Conservation (phyloP, 352 stramenopile species). For the Phytophthora tubulina region DNA sequence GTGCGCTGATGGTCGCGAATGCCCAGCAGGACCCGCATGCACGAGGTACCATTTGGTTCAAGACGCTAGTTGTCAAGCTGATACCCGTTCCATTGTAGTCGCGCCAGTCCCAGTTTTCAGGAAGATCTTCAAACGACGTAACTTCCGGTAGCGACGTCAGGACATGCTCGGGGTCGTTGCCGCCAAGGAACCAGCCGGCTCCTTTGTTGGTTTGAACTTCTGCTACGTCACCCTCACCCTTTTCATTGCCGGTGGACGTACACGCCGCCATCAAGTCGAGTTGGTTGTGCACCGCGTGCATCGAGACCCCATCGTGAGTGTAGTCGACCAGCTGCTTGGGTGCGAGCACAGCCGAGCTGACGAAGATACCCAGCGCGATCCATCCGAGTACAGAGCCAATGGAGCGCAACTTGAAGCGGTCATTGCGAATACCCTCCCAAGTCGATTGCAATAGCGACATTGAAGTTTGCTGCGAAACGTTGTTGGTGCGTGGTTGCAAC, state of each 20-base stretch:
- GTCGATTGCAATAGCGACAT: constrained; percentile 22
- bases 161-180: constrained; percentile 68
- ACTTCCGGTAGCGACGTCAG: constrained; percentile 53
- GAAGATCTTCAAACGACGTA: constrained; percentile 67
- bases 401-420: constrained; percentile 51
- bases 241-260: constrained; percentile 26
- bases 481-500: constrained; percentile 39
- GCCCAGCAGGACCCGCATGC: constrained; percentile 85
- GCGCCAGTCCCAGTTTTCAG: constrained; percentile 80
- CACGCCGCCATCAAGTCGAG: constrained; percentile 64
- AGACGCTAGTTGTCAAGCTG: constrained; percentile 72
- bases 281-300: constrained; percentile 62
- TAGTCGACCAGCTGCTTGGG: constrained; percentile 45
- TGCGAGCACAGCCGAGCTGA: constrained; percentile 46
- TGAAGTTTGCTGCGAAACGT: constrained; percentile 22
- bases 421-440: constrained; percentile 35
- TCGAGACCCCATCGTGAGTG: constrained; percentile 50
- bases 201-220: constrained; percentile 47
- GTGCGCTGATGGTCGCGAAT: constrained; percentile 71
- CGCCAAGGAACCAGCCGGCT: constrained; percentile 68
- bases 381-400: constrained; percentile 58
- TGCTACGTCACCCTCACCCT: constrained; percentile 27
- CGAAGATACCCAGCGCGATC: constrained; percentile 59
- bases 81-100: constrained; percentile 85
- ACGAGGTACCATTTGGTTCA: constrained; percentile 86